Evolutionary conservation across 768 basidiomycete genomes (phyloP).

Genomic region (Russula sp.): DNA sequence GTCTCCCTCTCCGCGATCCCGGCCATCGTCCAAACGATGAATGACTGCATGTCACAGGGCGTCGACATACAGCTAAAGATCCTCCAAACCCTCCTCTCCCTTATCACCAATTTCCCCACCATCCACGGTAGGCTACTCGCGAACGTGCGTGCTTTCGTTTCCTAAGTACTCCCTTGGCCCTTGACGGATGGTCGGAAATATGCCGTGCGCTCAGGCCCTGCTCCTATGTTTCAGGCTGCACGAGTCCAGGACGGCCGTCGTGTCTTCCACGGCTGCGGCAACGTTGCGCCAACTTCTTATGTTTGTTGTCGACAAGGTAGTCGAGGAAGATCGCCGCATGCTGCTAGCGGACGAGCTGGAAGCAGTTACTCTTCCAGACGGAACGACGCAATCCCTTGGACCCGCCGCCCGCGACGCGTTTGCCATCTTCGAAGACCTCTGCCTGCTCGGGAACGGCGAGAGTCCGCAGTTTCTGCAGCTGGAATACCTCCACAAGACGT

Average conservation of each 20-base stretch:
- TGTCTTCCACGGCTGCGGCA: constrained; percentile 94
- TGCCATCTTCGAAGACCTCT: constrained; percentile 87
- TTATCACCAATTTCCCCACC: constrained; percentile 81
- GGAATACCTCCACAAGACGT: constrained; percentile 81
- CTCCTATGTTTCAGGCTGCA: constrained; percentile 93
- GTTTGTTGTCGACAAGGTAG: constrained; percentile 95
- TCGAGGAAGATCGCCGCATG: constrained; percentile 56
- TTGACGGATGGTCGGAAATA: not conserved
- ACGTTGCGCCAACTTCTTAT: constrained; percentile 94
- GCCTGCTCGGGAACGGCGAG: constrained; percentile 77
- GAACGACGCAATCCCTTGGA: constrained; percentile 50
- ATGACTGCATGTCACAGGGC: constrained; percentile 83
- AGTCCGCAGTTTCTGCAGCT: constrained; percentile 57
- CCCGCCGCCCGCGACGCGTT: constrained; percentile 81
- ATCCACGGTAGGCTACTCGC: constrained; percentile 76
- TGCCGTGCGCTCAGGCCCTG: constrained; percentile 49
- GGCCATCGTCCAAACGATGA: constrained; percentile 75
- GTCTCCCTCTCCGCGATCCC: constrained; percentile 76
- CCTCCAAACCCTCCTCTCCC: constrained; percentile 83
- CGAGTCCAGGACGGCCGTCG: constrained; percentile 92
- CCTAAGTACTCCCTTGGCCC: not conserved
- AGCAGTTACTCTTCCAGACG: constrained; percentile 61
- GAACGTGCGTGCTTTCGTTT: constrained; percentile 49
- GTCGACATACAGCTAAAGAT: constrained; percentile 96
- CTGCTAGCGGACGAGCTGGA: constrained; percentile 28